These are phyloP conservation scores for Aciculosporium take DNA, from an alignment of 2,329 filamentous ascomycete species.

Conservation along the genomic window DNA sequence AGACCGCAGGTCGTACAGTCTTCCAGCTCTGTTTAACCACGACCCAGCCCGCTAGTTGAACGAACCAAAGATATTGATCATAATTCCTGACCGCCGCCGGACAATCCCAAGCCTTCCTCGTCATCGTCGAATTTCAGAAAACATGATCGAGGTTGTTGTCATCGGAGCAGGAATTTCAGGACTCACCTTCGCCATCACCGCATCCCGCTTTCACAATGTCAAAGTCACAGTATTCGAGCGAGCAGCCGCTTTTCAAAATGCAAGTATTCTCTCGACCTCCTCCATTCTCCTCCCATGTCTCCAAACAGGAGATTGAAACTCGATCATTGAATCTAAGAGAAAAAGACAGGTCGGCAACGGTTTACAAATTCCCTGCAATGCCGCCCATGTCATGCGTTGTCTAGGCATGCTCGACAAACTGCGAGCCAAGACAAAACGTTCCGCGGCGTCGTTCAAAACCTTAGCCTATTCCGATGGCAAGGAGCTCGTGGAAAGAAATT, in stretches of 20 bases:
- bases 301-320: neutral
- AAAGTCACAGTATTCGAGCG: conserved; percentile 8
- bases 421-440: neutral
- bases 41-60: too few relatives aligned
- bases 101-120: neutral
- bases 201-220: conserved; percentile 3
- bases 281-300: neutral
- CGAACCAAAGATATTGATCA: too few relatives aligned
- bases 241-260: neutral
- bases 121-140: neutral
- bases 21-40: too few relatives aligned
- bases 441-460: neutral
- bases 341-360: conserved; percentile 7
- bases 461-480: conserved; percentile 3
- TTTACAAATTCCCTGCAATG: conserved; percentile 10
- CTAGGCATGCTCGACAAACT: conserved; percentile 9
- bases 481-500: conserved; percentile 5
- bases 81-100: neutral
- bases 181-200: conserved; percentile 6
- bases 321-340: neutral
- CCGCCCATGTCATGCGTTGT: conserved; percentile 7
- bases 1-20: too few relatives aligned
- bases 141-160: conserved; percentile 7
- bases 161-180: conserved; percentile 10
- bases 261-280: neutral